Base-by-base conservation (phyloP, 2,329 filamentous ascomycete species). In the Claviceps fusiformis region DNA sequence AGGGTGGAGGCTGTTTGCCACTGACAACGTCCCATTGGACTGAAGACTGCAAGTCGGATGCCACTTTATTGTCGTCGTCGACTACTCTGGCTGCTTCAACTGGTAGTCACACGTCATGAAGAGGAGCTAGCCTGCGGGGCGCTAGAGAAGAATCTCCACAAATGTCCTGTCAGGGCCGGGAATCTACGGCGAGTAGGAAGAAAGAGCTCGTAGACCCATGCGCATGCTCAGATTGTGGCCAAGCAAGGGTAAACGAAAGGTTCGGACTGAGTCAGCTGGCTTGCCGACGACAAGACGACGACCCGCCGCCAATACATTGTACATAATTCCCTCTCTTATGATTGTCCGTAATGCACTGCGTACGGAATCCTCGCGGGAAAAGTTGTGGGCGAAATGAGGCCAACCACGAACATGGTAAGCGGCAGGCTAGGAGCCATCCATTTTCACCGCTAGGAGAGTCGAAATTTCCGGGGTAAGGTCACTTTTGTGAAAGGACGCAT, bases 221-320 rank as follows among this genome's bases (percentile, higher is more conserved):
- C 41, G 19, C 31, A 13, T 5, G 13, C 37, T 27, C 27, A 5
- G 11, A 54, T 54, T 45, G 19, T 48, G 17, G 27, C 47, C n/a
- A 35, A 37, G 9, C 37, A 43, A 44, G 29, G 29, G 29, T 39
- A 41, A n/a, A 13, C 5, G 39, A 47, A n/a, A 39, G 50, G 37
- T 10, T 27, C 19, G 24, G 37, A 46, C 46, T 51, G 57, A 57
- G 58, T 57, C 57, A 58, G 53, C 61, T 31, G 29, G 27, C 59
- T 58, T 52, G 45, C 59, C 59, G 60, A 57, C 35, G 47, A 27
- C 37, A 50, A n/a, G 54, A 54, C 17, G 29, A 41, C 41, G 41
- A 43, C 50, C 52, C 56, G 52, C 59, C 51, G 54, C 46, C 17
- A 5, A 17, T 41, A 41, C 15, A 17, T 17, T n/a, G 11, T 10